phyloP scores from a whole-genome alignment of 768 basidiomycete genomes.

The Daedaleopsis sinensis region DNA sequence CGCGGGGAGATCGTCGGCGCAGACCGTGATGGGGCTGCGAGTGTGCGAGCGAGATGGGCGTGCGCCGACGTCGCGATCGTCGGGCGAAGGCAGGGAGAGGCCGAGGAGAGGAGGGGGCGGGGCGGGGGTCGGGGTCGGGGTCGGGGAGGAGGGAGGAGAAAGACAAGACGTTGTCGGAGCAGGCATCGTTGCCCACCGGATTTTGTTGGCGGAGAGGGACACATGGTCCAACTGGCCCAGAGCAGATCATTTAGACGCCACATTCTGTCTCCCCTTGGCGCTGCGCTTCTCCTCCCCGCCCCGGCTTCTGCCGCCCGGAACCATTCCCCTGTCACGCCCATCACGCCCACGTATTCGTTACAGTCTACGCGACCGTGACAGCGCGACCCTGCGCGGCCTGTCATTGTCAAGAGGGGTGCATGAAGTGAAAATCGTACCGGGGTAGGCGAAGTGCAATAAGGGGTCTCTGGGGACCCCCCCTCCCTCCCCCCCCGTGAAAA shows the following conservation, averaged over 20 bases:
- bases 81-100: background rate
- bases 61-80: too few relatives aligned
- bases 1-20: background rate
- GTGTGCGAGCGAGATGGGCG: too few relatives aligned
- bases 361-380: background rate
- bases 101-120: background rate
- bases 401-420: too few relatives aligned
- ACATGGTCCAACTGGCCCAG: background rate
- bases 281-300: too few relatives aligned
- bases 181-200: background rate
- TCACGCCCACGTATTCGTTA: background rate
- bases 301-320: too few relatives aligned
- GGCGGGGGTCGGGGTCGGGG: background rate
- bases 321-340: constrained; percentile 1
- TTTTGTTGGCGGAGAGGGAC: background rate
- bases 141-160: background rate
- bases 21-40: background rate
- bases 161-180: background rate
- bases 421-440: too few relatives aligned
- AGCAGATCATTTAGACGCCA: background rate
- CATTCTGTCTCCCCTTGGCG: too few relatives aligned
- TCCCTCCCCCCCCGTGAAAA: too few relatives aligned
- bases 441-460: too few relatives aligned
- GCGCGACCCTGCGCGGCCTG: too few relatives aligned
- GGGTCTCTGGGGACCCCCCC: too few relatives aligned